A percentile compares a stretch with the other conserved stretches of the same genome.
Conservation (phyloP, 1,284 basidiomycete genomes). For the Cutaneotrichosporon sp. region DNA sequence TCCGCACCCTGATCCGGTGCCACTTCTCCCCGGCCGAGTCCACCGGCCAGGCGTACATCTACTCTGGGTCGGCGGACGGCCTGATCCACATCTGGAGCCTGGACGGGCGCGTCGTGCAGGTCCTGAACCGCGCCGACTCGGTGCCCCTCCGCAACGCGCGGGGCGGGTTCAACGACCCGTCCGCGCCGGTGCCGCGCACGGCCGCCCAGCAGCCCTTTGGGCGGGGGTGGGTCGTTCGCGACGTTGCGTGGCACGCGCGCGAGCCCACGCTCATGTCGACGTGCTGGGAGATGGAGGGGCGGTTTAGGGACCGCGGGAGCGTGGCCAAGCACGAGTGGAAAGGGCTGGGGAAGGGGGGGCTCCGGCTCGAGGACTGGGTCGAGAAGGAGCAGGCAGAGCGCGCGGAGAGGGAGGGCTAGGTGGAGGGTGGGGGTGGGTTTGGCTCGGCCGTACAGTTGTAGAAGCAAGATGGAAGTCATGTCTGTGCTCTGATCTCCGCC, state of each 20-base stretch:
- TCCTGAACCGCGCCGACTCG: conserved; percentile 77
- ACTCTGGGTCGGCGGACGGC: conserved; percentile 65
- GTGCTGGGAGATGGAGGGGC: conserved; percentile 70
- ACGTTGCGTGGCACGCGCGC: conserved; percentile 63
- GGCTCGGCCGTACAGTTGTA: neutral
- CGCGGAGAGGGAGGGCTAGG: conserved; percentile 34
- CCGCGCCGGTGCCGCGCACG: conserved; percentile 32
- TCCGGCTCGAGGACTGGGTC: conserved; percentile 70
- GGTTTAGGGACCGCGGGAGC: conserved; percentile 62
- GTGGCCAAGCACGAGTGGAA: conserved; percentile 94
- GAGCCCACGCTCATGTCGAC: conserved; percentile 90
- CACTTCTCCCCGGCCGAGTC: conserved; percentile 91
- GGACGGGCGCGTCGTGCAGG: conserved; percentile 66
- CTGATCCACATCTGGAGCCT: conserved; percentile 83
- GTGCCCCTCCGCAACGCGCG: conserved; percentile 62
- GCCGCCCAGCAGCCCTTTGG: conserved; percentile 14
- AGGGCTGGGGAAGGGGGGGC: conserved; percentile 70
- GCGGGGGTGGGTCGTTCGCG: conserved; percentile 58
- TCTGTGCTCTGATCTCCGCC: neutral
- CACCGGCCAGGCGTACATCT: conserved; percentile 90
- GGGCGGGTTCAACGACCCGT: conserved; percentile 44
- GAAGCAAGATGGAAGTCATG: neutral
- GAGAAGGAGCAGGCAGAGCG: conserved; percentile 57
- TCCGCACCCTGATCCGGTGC: conserved; percentile 90
- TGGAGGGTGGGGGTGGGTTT: no score